Evolutionary conservation across 129 eudicot species (phyloP), one percentile per base, ranked within the genome.

Genomic region (Silybum marianum): DNA sequence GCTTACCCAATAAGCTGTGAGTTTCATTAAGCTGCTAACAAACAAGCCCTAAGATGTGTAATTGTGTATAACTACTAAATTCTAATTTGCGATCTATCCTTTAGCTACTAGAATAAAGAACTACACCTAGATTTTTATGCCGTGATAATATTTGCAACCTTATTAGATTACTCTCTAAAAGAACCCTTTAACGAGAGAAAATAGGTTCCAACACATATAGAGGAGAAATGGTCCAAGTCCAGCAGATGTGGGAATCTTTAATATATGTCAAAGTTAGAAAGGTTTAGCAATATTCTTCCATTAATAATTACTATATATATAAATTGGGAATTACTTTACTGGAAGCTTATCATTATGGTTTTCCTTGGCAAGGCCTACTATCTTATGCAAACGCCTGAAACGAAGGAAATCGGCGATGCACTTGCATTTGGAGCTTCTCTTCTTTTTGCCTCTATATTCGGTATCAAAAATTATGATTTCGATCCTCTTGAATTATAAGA

Each of bases 351-450:
- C 24, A n/a, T 62, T 39, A 69, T 65, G 46, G 34, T 21, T 44
- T 79, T 85, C 13, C 12, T 2, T 51, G 34, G 54, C 44, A 88
- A 88, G 91, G 91, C 89, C 8, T 85, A 85, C 79, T 80, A 80
- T 83, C 85, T 88, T 73, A 88, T 88, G 91, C 91, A 83, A 80
- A 34, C 89, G 73, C 46, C 89, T 3, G 91, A 85, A 23, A 88
- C 86, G 0, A 85, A 83, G 84, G 84, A 85, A 62, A 67, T 83
- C 18, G 91, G 91, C 39, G 89, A 88, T 60, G 87, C 91, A 76
- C 85, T 85, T 83, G 87, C 89, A 73, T 88, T 88, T 77, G 91
- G 89, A 48, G 84, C 91, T 44, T 82, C 91, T 83, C 89, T 88
- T 48, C 91, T 88, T 73, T 85, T 88, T 69, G 86, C 84, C 44